Base-by-base conservation (phyloP, 2,329 filamentous ascomycete genomes). In the Fusarium citri region DNA sequence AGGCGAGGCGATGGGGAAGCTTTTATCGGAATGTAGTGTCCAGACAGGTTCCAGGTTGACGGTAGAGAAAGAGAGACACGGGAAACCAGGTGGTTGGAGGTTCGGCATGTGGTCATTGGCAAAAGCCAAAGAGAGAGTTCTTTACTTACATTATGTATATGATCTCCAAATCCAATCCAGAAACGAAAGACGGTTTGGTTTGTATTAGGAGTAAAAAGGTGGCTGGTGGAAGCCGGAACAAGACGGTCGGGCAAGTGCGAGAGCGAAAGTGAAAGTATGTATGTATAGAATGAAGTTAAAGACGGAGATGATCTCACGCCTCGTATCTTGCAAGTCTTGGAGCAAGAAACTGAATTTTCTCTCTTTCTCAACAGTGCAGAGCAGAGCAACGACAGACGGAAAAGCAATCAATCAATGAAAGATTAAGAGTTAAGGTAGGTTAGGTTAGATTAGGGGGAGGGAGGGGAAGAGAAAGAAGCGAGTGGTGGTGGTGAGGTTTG, bases 131-230 rank as follows among this genome's bases (percentile, higher is more conserved):
- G 67, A 74, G 67, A 74, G 70, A 75, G 71, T 71, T 37, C 34
- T 37, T 74, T 67, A 80, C 78, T 80, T 76, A 80, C 78, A 79
- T 79, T 78, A 66, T 66, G 76, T 47, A 40, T 55, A 28, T 79
- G 49, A 51, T 41, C 49, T 51, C 31, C 49, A 78, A 63, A 78
- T 53, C 14, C 49, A 78, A 63, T 78, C 74, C 67, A 74, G 66
- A 68, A 72, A 67, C 61, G 62, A 72, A 66, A 58, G 68, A 66
- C 63, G 70, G 55, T 58, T 63, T 61, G 67, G 55, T 63, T 66
- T 66, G 64, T 73, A 76, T 76, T 76, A 75, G 57, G 68, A 64
- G 41, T 40, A 71, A 64, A 62, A 64, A 67, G 31, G 72, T 73
- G 72, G 74, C 74, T 75, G 72, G 66, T 58, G 28, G 55, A 56